Evolutionary conservation across 208 protist species (phyloP).

Genomic region (Trypanosomatidae sp.): DNA sequence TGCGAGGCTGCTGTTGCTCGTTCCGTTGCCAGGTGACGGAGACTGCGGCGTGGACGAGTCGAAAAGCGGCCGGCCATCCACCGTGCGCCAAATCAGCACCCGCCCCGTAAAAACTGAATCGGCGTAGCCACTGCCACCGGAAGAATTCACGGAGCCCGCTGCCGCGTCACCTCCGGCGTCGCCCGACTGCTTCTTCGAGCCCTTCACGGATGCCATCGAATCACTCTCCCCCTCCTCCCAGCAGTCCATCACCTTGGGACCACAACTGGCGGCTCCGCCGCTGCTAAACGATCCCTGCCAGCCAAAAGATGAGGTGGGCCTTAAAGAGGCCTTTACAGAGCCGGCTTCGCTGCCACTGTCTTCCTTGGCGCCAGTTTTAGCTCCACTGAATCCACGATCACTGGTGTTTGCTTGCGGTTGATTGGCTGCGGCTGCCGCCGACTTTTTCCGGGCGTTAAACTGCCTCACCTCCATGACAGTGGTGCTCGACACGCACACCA

Average conservation of each 20-base stretch:
- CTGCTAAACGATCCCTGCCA: not conserved
- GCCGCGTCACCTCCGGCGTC: constrained; percentile 2
- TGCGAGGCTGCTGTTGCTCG: not conserved
- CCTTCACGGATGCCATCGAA: not conserved
- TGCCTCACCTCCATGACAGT: constrained; percentile 37
- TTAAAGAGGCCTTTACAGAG: not conserved
- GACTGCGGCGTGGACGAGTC: constrained; percentile 2
- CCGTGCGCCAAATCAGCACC: constrained; percentile 35
- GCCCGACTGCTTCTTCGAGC: not conserved
- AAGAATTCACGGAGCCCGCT: not conserved
- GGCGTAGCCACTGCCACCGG: not conserved
- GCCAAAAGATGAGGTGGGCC: not conserved
- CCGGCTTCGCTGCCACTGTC: not conserved
- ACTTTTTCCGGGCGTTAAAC: constrained; percentile 27
- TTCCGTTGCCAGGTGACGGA: not conserved
- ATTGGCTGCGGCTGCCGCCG: not conserved
- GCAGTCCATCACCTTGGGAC: not conserved
- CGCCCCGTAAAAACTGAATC: constrained; percentile 32
- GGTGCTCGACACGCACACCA: constrained; percentile 21
- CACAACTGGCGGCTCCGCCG: not conserved
- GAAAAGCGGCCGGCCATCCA: constrained; percentile 35
- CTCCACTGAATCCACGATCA: not conserved
- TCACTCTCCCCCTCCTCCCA: not conserved
- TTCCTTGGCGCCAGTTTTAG: not conserved
- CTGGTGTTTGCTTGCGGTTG: too few relatives aligned